Conservation (phyloP, 495 filamentous ascomycete genomes). For the Aspergillus avenaceus region DNA sequence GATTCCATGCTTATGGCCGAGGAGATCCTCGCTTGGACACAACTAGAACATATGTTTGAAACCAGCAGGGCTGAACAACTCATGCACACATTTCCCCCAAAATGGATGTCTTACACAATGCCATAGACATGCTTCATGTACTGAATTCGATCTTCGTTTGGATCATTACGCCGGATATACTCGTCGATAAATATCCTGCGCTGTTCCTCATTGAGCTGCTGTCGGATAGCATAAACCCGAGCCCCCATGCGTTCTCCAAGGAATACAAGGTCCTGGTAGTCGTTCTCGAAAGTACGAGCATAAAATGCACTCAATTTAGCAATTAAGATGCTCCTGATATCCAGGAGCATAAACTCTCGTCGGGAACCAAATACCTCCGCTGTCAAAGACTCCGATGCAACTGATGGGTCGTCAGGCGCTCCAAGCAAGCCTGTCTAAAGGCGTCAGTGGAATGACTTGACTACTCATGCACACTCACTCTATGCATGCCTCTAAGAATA, state of each 20-base stretch:
- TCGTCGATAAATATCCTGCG: background rate
- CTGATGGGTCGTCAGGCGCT: background rate
- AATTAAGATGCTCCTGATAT: background rate
- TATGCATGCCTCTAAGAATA: background rate
- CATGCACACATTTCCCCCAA: too few relatives aligned
- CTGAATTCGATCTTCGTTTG: background rate
- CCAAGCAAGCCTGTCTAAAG: background rate
- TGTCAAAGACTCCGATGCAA: background rate
- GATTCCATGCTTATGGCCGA: background rate
- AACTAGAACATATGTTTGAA: background rate
- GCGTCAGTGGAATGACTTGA: too few relatives aligned
- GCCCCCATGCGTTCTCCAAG: background rate
- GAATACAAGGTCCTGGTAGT: background rate
- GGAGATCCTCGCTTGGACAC: background rate
- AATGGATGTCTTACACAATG: background rate
- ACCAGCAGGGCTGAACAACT: too few relatives aligned
- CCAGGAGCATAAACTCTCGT: background rate
- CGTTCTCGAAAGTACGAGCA: background rate
- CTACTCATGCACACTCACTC: too few relatives aligned
- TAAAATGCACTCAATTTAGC: background rate
- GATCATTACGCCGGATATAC: background rate
- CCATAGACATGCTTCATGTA: background rate
- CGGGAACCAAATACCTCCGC: background rate
- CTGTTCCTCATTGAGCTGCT: background rate
- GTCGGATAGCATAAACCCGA: background rate